These are phyloP conservation scores for Cystobasidium slooffiae DNA, from an alignment of 1,284 basidiomycete species.

Conservation along the genomic window DNA sequence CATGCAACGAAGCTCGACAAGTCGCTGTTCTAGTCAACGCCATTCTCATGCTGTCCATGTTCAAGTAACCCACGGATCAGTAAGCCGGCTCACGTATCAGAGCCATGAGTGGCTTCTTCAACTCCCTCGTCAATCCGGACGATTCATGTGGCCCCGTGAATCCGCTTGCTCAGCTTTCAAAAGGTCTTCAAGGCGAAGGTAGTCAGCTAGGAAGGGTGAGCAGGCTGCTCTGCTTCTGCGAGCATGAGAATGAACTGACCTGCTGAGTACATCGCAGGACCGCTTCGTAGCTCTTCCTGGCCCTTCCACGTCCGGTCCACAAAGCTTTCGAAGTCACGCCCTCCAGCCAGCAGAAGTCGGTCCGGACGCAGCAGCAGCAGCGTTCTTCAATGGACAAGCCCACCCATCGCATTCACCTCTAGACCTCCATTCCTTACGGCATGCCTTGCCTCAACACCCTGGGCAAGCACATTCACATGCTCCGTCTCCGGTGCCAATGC, in stretches of 20 bases:
- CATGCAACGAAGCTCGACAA: too few relatives aligned
- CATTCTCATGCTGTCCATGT: too few relatives aligned
- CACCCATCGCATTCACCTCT: conserved; percentile 40
- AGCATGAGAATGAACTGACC: conserved; percentile 15
- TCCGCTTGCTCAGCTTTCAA: conserved; percentile 74
- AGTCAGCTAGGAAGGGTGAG: conserved; percentile 67
- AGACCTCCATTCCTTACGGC: conserved; percentile 46
- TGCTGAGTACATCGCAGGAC: conserved; percentile 30
- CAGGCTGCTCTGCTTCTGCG: conserved; percentile 56
- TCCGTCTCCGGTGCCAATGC: conserved; percentile 16
- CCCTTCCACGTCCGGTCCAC: conserved; percentile 38
- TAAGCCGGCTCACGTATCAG: too few relatives aligned
- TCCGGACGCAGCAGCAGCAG: conserved; percentile 43
- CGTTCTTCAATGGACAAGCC: conserved; percentile 47
- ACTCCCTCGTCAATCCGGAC: conserved; percentile 66
- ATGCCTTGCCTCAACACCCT: conserved; percentile 44
- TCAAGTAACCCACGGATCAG: too few relatives aligned
- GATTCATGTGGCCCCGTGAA: conserved; percentile 78
- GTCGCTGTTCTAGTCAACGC: too few relatives aligned
- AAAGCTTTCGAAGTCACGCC: conserved; percentile 46
- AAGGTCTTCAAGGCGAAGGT: conserved; percentile 74
- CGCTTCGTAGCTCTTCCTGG: conserved; percentile 46
- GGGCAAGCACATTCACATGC: conserved; percentile 10
- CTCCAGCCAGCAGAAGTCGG: conserved; percentile 22
- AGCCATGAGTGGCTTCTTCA: conserved; percentile 40